A percentile compares a stretch with the other conserved stretches of the same genome.
phyloP scores from a whole-genome alignment of 768 basidiomycete species.

The Baorangia bicolor region DNA sequence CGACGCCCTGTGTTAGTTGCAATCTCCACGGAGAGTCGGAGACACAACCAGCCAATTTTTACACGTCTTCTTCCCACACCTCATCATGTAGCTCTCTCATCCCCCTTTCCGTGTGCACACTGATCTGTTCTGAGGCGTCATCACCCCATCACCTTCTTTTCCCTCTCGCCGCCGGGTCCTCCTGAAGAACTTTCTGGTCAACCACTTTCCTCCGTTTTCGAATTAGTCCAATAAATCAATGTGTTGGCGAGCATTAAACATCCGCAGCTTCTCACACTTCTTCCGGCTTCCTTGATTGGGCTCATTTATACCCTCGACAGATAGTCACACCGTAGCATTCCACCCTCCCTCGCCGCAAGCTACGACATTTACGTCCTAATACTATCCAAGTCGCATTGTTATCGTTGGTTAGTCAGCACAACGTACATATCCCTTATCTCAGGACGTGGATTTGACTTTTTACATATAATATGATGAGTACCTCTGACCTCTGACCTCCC shows the following conservation, averaged over 20 bases:
- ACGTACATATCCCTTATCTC: not conserved
- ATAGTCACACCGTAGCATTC: slow-evolving; percentile 1
- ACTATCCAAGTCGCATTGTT: not conserved
- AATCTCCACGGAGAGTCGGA: too few relatives aligned
- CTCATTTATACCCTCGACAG: not conserved
- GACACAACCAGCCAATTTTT: too few relatives aligned
- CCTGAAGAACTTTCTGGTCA: not conserved
- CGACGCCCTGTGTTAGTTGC: too few relatives aligned
- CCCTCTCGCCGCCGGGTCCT: too few relatives aligned
- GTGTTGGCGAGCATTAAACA: not conserved
- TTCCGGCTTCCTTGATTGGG: not conserved
- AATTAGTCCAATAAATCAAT: not conserved
- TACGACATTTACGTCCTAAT: not conserved
- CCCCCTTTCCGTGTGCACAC: too few relatives aligned
- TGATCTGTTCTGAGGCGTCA: too few relatives aligned
- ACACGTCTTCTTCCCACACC: too few relatives aligned
- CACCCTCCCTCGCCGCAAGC: not conserved
- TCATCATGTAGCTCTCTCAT: too few relatives aligned
- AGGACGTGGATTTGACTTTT: slow-evolving; percentile 12
- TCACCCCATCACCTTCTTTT: too few relatives aligned
- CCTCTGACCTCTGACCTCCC: too few relatives aligned
- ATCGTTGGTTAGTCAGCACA: not conserved
- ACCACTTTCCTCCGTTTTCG: not conserved
- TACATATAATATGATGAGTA: not conserved
- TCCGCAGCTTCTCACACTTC: slow-evolving; percentile 4